Evolutionary conservation across 768 basidiomycete genomes (phyloP), one percentile per base, ranked within the genome.

Genomic region (Lenzites betulinus): DNA sequence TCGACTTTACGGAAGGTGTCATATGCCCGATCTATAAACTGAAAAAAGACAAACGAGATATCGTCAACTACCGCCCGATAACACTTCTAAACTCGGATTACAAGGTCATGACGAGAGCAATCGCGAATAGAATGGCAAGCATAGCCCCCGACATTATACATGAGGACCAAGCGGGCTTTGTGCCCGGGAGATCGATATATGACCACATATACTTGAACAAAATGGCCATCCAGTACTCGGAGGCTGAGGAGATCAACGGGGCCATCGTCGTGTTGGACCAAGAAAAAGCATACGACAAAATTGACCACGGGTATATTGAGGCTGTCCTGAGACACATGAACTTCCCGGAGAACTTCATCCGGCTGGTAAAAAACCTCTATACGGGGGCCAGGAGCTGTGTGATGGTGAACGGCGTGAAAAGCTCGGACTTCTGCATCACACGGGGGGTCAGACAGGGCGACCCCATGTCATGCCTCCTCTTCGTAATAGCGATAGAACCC

Each of bases 11-110:
- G 0, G 46, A 68, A 7, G 79, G 78, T 0, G 69, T 66, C 65
- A 70, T 74, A 58, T 69, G 76, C 69, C 77, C 74, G 0, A 28
- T 81, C 0, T 81, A 76, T 55, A 81, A 81, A 38, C 80, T 81
- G 41, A 30, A 47, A 18, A 28, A 28, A 12, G 65, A 68, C 35
- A 20, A 39, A 16, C 28, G 43, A 8, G 44, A 62, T 1, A 62
- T 66, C 3, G 58, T 16, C 1, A 64, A 64, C 35, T 66, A 66
- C 51, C 36, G 66, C 12, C 68, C 68, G 0, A 67, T 69, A 4
- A 69, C 68, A 1, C 51, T 69, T 0, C 59, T 76, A 0, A 76
- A 77, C 50, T 64, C 71, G 23, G 46, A 47, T 18, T 26, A 47
- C 26, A 47, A 47, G 18, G 6, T 74, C 0, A 51, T 75, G 33